A percentile compares a stretch with the other conserved stretches of the same genome.
phyloP scores from a whole-genome alignment of 2,329 filamentous ascomycete genomes.

The Stachybotrys chlorohalonatus region DNA sequence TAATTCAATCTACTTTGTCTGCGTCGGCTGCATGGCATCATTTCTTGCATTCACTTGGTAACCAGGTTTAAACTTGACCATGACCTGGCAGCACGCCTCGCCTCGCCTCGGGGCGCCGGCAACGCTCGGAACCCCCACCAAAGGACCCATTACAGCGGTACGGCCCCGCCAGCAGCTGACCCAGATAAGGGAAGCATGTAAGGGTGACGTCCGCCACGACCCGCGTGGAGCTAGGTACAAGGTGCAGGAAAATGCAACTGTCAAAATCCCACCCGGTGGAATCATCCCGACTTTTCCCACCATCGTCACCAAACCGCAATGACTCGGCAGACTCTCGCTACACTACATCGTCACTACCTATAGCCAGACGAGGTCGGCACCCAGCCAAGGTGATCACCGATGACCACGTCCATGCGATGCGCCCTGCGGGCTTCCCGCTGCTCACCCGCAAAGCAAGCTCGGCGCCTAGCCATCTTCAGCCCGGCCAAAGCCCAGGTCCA shows the following conservation, averaged over 20 bases:
- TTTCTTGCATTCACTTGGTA: too few relatives aligned
- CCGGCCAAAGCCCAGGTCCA: constrained; percentile 21
- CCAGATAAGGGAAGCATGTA: too few relatives aligned
- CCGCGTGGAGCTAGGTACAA: background rate
- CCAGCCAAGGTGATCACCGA: constrained; percentile 9
- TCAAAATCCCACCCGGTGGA: background rate
- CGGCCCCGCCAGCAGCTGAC: background rate
- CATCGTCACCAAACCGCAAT: background rate
- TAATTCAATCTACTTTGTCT: too few relatives aligned
- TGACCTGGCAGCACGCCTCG: too few relatives aligned
- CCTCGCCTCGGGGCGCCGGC: background rate
- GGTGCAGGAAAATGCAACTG: background rate
- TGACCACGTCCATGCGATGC: constrained; percentile 23
- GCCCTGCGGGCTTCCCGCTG: constrained; percentile 13
- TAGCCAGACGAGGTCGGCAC: background rate
- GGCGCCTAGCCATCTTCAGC: constrained; percentile 18
- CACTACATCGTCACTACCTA: background rate
- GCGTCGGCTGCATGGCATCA: too few relatives aligned
- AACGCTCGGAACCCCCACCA: background rate
- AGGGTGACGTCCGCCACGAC: background rate
- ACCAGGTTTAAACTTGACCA: too few relatives aligned
- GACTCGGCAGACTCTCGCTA: background rate
- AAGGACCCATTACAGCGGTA: background rate
- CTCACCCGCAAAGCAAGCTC: constrained; percentile 11
- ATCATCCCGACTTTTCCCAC: background rate